Evolutionary conservation across 345 rosid species (phyloP), one percentile per base, ranked within the genome.

Genomic region (Hirschfeldia incana): DNA sequence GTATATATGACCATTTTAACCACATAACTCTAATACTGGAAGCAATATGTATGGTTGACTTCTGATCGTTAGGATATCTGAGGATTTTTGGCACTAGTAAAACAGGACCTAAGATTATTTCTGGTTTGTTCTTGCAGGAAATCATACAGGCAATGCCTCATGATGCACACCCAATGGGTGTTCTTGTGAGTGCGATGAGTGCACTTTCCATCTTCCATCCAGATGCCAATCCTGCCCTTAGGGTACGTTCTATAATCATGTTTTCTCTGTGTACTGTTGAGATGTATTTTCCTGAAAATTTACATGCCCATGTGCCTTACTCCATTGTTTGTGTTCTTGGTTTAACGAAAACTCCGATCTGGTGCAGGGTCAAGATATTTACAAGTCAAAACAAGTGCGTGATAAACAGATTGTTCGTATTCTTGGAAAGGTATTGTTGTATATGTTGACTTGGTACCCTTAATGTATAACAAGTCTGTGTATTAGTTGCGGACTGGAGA

Each of bases 221-320:
- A 11, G 99, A 95, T 85, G 97, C 99, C 64, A 95, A 95, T 78
- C 99, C 99, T 73, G 88, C 98, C 82, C 90, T 95, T 11, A 86
- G 82, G 76, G 99, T 93, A 84, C 76, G 90, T 85, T 81, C 29
- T 33, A 0, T 9, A 53, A 46, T 66, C 63, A 4, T 76, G 15
- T 59, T 62, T 34, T 62, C 29, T 15, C 16, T 16, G 3, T 33
- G n/a, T 34, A 16, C 8, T 36, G 7, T 0, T 36, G 33, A 2
- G 7, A 8, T 76, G 13, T 34, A 13, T 8, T 34, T 57, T 75
- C 12, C 59, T 73, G 69, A 6, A 53, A 51, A 55, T 0, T 76
- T 76, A 8, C 2, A 63, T n/a, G 36, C 8, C 2, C 10, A 30
- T n/a, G 1, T 8, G 12, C 21, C 8, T 10, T 1, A 3, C 36